These are phyloP conservation scores for Diaporthe sp. DNA, from an alignment of 2,329 filamentous ascomycete species.

Conservation along the genomic window DNA sequence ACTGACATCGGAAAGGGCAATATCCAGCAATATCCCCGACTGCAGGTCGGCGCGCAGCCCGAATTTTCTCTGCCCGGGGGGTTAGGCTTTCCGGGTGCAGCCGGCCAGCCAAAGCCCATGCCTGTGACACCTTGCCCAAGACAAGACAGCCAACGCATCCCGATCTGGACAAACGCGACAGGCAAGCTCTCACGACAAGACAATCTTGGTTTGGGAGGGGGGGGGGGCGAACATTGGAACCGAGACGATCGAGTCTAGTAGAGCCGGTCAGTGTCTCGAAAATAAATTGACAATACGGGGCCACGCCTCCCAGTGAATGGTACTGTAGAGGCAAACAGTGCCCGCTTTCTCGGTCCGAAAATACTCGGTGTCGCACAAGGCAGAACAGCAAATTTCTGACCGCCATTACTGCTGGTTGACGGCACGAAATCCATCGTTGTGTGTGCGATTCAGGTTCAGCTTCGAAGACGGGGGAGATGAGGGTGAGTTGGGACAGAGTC, in stretches of 20 bases:
- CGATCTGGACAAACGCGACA: slow-evolving; percentile 9
- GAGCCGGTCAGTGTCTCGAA: slow-evolving; percentile 34
- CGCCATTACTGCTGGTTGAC: background rate
- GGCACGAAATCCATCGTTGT: slow-evolving; percentile 3
- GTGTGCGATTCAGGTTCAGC: background rate
- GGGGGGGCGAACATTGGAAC: background rate
- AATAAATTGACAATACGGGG: slow-evolving; percentile 29
- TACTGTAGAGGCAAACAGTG: slow-evolving; percentile 2
- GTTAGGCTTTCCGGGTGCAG: slow-evolving; percentile 30
- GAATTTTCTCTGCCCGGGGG: slow-evolving; percentile 4
- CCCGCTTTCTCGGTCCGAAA: slow-evolving; percentile 32
- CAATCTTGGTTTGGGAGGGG: background rate
- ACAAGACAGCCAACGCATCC: slow-evolving; percentile 15
- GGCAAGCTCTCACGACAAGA: slow-evolving; percentile 11
- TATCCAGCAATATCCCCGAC: slow-evolving; percentile 17
- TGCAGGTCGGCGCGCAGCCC: slow-evolving; percentile 25
- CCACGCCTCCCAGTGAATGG: slow-evolving; percentile 4
- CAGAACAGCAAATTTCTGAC: slow-evolving; percentile 35
- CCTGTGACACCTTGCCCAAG: slow-evolving; percentile 23
- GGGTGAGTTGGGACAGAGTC: background rate
- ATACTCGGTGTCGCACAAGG: slow-evolving; percentile 36
- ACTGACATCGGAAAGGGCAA: slow-evolving; percentile 24
- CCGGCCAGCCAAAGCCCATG: slow-evolving; percentile 25
- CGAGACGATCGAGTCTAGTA: slow-evolving; percentile 5
- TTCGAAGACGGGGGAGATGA: slow-evolving; percentile 16